phyloP scores from a whole-genome alignment of 1,139 yeast species.

The Taiozyma onychis region DNA sequence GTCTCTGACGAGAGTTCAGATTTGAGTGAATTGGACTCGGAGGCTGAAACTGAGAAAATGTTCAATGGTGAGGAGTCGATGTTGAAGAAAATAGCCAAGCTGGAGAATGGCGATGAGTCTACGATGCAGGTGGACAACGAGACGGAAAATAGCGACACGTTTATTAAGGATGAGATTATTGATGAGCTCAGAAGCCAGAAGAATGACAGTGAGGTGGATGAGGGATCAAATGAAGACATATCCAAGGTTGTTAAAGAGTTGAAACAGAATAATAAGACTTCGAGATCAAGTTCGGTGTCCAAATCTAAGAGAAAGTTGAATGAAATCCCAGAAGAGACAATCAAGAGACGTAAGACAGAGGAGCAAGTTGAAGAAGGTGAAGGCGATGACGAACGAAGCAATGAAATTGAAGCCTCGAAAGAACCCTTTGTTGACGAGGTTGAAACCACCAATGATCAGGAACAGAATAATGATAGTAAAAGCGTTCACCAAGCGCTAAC shows the following conservation, averaged over 20 bases:
- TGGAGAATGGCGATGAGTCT: neutral
- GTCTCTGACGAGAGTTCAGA: slow-evolving; percentile 37
- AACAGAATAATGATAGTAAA: neutral
- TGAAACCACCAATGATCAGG: neutral
- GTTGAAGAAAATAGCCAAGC: slow-evolving; percentile 33
- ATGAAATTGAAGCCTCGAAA: neutral
- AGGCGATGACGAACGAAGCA: neutral
- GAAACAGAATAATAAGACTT: slow-evolving; percentile 1
- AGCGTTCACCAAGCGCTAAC: slow-evolving; percentile 1
- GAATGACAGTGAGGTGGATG: slow-evolving; percentile 12
- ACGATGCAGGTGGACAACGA: neutral
- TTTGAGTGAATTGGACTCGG: slow-evolving; percentile 60
- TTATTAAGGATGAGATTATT: slow-evolving; percentile 18
- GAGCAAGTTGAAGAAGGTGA: slow-evolving; percentile 17
- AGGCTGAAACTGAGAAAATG: slow-evolving; percentile 78
- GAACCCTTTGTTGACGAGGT: neutral
- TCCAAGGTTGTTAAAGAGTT: slow-evolving; percentile 12
- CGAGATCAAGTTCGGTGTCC: slow-evolving; percentile 1
- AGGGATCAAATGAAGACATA: slow-evolving; percentile 11
- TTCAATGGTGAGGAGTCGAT: slow-evolving; percentile 40
- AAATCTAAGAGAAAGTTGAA: slow-evolving; percentile 8
- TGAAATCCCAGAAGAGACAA: slow-evolving; percentile 3
- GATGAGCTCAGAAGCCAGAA: slow-evolving; percentile 14
- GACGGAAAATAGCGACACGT: slow-evolving; percentile 11
- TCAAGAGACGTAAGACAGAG: neutral